Conservation (phyloP, 345 rosid genomes). For the Cardamine occulta region DNA sequence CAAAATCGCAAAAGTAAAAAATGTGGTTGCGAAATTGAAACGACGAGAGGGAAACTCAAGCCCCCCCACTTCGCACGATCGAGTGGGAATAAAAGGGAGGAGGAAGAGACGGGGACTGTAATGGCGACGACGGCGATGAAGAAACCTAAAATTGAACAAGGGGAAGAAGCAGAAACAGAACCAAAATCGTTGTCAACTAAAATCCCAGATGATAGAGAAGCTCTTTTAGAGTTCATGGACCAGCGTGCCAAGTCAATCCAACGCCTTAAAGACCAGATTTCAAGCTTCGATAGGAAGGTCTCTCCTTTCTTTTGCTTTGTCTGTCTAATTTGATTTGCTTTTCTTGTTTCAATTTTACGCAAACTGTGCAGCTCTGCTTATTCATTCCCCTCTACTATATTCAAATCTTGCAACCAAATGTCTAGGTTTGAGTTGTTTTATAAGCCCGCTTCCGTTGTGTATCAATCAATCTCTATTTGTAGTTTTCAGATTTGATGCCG, state of each 20-base stretch:
- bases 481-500: not conserved
- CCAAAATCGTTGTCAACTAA: not conserved
- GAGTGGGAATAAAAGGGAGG: slow-evolving; percentile 16
- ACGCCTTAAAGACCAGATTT: slow-evolving; percentile 29
- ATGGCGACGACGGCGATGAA: slow-evolving; percentile 38
- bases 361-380: not conserved
- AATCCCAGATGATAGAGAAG: slow-evolving; percentile 42
- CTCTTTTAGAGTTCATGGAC: slow-evolving; percentile 44
- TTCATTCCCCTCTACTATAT: not conserved
- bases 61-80: slow-evolving; percentile 13
- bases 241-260: slow-evolving; percentile 36
- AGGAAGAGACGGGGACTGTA: slow-evolving; percentile 8
- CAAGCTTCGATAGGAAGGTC: slow-evolving; percentile 37
- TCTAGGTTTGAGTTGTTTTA: not conserved
- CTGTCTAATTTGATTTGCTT: not conserved
- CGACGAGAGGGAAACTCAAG: slow-evolving; percentile 35
- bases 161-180: slow-evolving; percentile 29
- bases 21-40: slow-evolving; percentile 22
- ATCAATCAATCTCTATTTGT: not conserved
- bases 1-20: slow-evolving; percentile 17
- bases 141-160: slow-evolving; percentile 36
- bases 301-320: slow-evolving; percentile 14
- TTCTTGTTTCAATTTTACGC: not conserved
- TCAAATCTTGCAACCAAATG: not conserved
- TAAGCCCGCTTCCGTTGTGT: not conserved